Conservation (phyloP, 331 rosid genomes). For the Cydonia oblonga region DNA sequence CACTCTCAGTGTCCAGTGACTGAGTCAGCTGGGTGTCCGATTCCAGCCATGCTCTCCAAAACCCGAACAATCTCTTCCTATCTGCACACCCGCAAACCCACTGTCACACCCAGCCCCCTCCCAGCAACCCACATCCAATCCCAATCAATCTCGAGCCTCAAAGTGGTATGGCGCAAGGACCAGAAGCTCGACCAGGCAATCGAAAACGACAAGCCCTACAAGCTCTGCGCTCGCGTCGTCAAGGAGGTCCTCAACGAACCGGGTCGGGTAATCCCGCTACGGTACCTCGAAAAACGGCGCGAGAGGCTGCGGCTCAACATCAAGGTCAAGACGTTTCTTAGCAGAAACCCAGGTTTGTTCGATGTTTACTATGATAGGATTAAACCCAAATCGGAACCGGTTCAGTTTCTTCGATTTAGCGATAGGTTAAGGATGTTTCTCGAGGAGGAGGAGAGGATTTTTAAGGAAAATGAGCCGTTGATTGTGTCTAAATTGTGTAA, state of each 20-base stretch:
- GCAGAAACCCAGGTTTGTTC: constrained; percentile 48
- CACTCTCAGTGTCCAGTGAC: not conserved
- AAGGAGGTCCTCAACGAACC: constrained; percentile 74
- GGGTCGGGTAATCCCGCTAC: constrained; percentile 59
- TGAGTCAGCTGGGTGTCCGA: not conserved
- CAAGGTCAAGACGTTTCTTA: constrained; percentile 29
- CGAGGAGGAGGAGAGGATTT: constrained; percentile 34
- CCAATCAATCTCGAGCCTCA: constrained; percentile 49
- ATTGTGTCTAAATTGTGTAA: constrained; percentile 60
- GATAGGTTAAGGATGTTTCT: constrained; percentile 34
- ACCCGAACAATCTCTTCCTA: constrained; percentile 7
- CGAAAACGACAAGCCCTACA: constrained; percentile 51
- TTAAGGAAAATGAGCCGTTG: constrained; percentile 33
- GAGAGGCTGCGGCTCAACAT: constrained; percentile 47
- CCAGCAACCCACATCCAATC: constrained; percentile 9
- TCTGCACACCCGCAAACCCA: constrained; percentile 7
- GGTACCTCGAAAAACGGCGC: constrained; percentile 63
- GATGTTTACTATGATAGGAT: constrained; percentile 44
- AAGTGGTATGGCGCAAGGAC: constrained; percentile 82
- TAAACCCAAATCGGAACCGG: constrained; percentile 59
- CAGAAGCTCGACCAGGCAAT: constrained; percentile 49
- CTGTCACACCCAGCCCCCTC: not conserved
- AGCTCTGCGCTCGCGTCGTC: constrained; percentile 60
- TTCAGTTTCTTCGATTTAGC: constrained; percentile 36
- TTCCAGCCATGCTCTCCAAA: constrained; percentile 37